phyloP scores from a whole-genome alignment of 2,329 filamentous ascomycete genomes.

The Aspergillus amoenus region DNA sequence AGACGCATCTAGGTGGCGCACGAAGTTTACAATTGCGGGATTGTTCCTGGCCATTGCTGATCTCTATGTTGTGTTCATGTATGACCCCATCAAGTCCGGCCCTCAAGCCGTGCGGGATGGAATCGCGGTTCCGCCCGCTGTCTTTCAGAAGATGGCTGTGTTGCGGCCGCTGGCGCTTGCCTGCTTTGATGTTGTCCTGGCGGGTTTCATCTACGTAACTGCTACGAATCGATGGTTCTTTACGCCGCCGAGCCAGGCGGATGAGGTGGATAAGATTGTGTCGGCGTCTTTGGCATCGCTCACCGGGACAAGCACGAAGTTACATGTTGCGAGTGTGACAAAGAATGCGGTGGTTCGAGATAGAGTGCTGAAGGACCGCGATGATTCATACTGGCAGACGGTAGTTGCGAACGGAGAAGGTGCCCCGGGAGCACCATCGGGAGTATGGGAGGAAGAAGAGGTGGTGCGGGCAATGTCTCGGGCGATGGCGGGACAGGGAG shows the following conservation, averaged over 20 bases:
- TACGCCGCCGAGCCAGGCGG: slow-evolving; percentile 58
- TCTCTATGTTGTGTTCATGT: slow-evolving; percentile 63
- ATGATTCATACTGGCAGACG: slow-evolving; percentile 70
- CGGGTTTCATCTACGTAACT: slow-evolving; percentile 69
- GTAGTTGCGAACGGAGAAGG: slow-evolving; percentile 39
- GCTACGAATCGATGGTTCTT: slow-evolving; percentile 78
- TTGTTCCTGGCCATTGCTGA: slow-evolving; percentile 63
- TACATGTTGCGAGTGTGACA: slow-evolving; percentile 72
- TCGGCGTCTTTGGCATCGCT: slow-evolving; percentile 54
- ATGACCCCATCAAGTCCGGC: slow-evolving; percentile 52
- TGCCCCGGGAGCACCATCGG: slow-evolving; percentile 54
- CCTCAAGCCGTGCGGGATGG: slow-evolving; percentile 64
- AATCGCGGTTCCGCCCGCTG: slow-evolving; percentile 58
- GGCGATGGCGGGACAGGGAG: slow-evolving; percentile 68
- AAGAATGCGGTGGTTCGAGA: slow-evolving; percentile 79
- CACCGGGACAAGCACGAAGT: slow-evolving; percentile 61
- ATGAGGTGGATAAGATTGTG: slow-evolving; percentile 62
- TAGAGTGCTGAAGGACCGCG: slow-evolving; percentile 63
- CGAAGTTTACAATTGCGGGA: slow-evolving; percentile 64
- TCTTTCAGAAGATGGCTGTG: slow-evolving; percentile 50
- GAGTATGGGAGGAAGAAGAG: slow-evolving; percentile 69
- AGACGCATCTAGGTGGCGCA: slow-evolving; percentile 68
- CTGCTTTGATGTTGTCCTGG: slow-evolving; percentile 62
- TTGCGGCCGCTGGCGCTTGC: slow-evolving; percentile 66
- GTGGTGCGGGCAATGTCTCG: slow-evolving; percentile 65